These are phyloP conservation scores for Lignosus rhinocerotis DNA, from an alignment of 1,284 basidiomycete species.

Conservation along the genomic window DNA sequence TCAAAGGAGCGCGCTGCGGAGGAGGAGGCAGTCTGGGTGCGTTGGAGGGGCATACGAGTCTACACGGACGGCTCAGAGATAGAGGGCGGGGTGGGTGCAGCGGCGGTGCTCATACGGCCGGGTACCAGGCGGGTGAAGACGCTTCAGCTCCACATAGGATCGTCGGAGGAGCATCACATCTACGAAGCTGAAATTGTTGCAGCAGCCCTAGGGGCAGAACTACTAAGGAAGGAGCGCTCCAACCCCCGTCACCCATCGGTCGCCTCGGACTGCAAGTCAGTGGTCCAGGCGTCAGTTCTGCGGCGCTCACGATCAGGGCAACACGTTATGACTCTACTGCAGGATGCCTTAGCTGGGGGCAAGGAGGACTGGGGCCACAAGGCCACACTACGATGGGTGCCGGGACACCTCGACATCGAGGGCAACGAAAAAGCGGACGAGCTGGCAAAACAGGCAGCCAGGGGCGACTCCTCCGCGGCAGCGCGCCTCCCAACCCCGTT, in stretches of 20 bases:
- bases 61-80: slow-evolving; percentile 25
- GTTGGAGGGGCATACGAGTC: background rate
- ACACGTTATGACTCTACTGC: slow-evolving; percentile 22
- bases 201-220: background rate
- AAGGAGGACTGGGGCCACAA: too few species aligned
- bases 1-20: background rate
- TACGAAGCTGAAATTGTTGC: background rate
- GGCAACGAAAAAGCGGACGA: slow-evolving; percentile 22
- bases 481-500: background rate
- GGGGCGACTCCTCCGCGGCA: background rate
- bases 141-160: background rate
- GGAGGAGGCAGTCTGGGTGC: background rate
- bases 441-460: slow-evolving; percentile 22
- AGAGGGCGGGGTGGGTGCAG: background rate
- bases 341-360: background rate
- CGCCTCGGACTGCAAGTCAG: slow-evolving; percentile 25
- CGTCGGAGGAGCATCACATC: background rate
- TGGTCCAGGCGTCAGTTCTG: slow-evolving; percentile 13
- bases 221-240: background rate
- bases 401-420: slow-evolving; percentile 19
- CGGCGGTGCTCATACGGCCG: background rate
- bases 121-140: background rate
- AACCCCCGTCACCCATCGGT: background rate
- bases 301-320: slow-evolving; percentile 16
- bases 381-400: slow-evolving; percentile 11